Percentiles rank a stretch among this genome's conserved stretches.
These are phyloP conservation scores for Fusarium xylarioides DNA, from an alignment of 2,329 filamentous ascomycete genomes.

Conservation along the genomic window DNA sequence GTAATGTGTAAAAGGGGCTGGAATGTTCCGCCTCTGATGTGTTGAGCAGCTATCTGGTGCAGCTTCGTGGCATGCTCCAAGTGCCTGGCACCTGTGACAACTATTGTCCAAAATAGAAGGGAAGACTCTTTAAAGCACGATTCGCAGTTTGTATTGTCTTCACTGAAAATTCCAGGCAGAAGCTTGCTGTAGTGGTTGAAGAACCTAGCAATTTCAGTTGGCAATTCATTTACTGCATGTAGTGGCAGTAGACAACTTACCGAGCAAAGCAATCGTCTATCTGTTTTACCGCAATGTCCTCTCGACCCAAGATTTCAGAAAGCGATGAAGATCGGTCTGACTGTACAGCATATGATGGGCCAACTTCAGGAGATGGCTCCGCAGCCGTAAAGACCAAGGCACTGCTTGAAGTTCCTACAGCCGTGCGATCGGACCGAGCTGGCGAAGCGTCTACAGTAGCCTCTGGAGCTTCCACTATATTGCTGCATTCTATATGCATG, in stretches of 20 bases:
- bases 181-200: background rate
- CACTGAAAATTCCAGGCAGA: background rate
- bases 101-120: background rate
- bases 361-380: background rate
- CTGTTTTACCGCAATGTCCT: background rate
- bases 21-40: background rate
- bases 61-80: background rate
- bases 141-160: background rate
- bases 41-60: background rate
- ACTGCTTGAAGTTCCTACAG: background rate
- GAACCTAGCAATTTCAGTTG: background rate
- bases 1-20: background rate
- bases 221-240: background rate
- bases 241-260: background rate
- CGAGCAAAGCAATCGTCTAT: background rate
- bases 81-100: background rate
- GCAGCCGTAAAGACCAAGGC: background rate
- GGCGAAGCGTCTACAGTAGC: background rate
- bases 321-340: background rate
- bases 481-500: background rate
- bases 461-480: background rate
- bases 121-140: background rate
- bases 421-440: background rate
- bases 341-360: background rate
- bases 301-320: background rate